Base-by-base conservation (phyloP, 1,284 basidiomycete genomes). In the Sanghuangporus sanghuang region DNA sequence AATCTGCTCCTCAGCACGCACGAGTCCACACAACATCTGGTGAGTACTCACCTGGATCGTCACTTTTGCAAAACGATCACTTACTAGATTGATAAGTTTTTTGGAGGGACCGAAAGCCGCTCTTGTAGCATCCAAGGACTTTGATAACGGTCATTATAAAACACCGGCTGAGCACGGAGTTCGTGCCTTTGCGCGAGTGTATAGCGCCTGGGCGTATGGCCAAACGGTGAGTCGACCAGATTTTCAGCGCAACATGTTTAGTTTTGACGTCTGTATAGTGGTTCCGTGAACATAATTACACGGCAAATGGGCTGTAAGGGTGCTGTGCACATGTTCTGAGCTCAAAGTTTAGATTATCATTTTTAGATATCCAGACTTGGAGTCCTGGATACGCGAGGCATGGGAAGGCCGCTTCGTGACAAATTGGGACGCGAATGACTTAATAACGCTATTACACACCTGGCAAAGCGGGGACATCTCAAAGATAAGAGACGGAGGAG, bases 391-490 rank as follows among this genome's bases (percentile, higher is more conserved):
- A 18, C 68, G 70, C 21, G 76, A 75, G 61, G 68, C 67, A 21
- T 78, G 77, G 77, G 77, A 78, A 66, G 74, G 67, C 50, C 66
- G 73, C 40, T 74, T 68, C 64, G 60, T 77, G 38, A 62, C 67
- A 14, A 58, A 69, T 50, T 78, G 78, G 76, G 78, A 79, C 46
- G 77, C 77, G 54, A 77, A 79, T 64, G 76, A 78, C 66, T 73
- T 77, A 69, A 64, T 78, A 39, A 69, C 73, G 35, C 69, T 79
- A 16, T 68, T 78, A 50, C 68, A 71, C 39, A 79, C 78, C 18
- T 78, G 77, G 77, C 74, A 77, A 58, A 69, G 62, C 2, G 77
- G 75, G 39, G 77, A 79, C 66, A 71, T 79, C 39, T 75, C 78
- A 36, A 67, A 69, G 55, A 64, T 76, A 57, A 62, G 67, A 7